These are phyloP conservation scores for Chaetomium strumarium DNA, from an alignment of 2,329 filamentous ascomycete genomes.

Conservation along the genomic window DNA sequence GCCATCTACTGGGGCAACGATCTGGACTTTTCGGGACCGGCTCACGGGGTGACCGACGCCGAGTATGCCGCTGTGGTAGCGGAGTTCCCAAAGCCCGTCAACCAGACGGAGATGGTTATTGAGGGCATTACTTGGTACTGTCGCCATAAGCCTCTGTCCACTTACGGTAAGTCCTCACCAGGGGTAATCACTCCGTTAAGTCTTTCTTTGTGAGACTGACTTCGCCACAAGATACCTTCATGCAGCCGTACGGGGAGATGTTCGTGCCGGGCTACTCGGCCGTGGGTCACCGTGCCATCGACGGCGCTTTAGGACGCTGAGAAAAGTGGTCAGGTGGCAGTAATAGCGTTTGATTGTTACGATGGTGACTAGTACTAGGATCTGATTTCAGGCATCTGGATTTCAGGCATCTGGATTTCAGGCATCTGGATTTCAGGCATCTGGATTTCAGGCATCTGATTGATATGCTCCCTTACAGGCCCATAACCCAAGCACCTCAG, in stretches of 20 bases:
- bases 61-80: conserved; percentile 31
- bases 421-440: too few relatives aligned
- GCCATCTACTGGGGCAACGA: conserved; percentile 30
- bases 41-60: conserved; percentile 27
- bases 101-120: conserved; percentile 32
- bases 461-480: too few relatives aligned
- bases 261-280: conserved; percentile 9
- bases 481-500: too few relatives aligned
- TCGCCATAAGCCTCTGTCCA: conserved; percentile 35
- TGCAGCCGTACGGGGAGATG: conserved; percentile 16
- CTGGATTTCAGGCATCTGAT: too few relatives aligned
- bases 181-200: not conserved
- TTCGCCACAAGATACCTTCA: conserved; percentile 9
- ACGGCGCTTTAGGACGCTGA: conserved; percentile 20
- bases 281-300: conserved; percentile 37
- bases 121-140: conserved; percentile 36
- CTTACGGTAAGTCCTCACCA: conserved; percentile 25
- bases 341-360: too few relatives aligned
- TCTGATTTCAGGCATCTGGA: too few relatives aligned
- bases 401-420: too few relatives aligned
- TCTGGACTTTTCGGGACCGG: conserved; percentile 35
- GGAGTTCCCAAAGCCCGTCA: conserved; percentile 33
- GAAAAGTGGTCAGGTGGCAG: too few relatives aligned
- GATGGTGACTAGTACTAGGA: too few relatives aligned
- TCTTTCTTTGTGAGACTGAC: not conserved